Evolutionary conservation across 1,139 yeast genomes (phyloP).

Genomic region (Geotrichum histeridarum): DNA sequence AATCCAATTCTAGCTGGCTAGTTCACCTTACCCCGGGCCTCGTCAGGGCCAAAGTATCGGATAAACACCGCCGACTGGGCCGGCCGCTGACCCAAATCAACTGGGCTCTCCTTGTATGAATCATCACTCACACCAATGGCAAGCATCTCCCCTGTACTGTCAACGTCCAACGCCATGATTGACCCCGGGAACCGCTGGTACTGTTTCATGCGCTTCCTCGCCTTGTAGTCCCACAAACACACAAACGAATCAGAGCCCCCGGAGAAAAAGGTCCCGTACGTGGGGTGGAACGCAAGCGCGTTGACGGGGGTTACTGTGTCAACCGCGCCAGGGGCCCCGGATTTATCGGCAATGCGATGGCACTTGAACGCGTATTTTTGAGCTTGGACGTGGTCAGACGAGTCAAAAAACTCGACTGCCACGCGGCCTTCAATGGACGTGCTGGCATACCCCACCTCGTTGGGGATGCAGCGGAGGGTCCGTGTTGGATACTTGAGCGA

Average conservation of each 20-base stretch:
- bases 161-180: constrained; percentile 49
- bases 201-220: constrained; percentile 57
- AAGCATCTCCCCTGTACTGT: constrained; percentile 37
- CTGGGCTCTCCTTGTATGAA: constrained; percentile 28
- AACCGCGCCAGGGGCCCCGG: constrained; percentile 37
- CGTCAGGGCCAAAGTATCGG: constrained; percentile 15
- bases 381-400: constrained; percentile 45
- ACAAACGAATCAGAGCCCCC: constrained; percentile 77
- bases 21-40: constrained; percentile 6
- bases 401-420: constrained; percentile 67
- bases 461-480: constrained; percentile 54
- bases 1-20: not conserved
- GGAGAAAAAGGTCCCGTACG: constrained; percentile 52
- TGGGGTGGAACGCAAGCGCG: constrained; percentile 52
- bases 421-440: constrained; percentile 87
- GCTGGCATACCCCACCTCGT: constrained; percentile 59
- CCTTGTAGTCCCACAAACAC: constrained; percentile 69
- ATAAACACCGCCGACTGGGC: constrained; percentile 23
- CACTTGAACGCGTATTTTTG: constrained; percentile 77
- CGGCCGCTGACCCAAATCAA: constrained; percentile 23
- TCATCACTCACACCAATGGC: constrained; percentile 47
- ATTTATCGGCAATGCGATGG: constrained; percentile 51
- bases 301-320: constrained; percentile 78
- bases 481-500: constrained; percentile 72
- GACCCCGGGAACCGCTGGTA: constrained; percentile 49